phyloP scores from a whole-genome alignment of 805 yeast genomes.

The Pichia eremophila region DNA sequence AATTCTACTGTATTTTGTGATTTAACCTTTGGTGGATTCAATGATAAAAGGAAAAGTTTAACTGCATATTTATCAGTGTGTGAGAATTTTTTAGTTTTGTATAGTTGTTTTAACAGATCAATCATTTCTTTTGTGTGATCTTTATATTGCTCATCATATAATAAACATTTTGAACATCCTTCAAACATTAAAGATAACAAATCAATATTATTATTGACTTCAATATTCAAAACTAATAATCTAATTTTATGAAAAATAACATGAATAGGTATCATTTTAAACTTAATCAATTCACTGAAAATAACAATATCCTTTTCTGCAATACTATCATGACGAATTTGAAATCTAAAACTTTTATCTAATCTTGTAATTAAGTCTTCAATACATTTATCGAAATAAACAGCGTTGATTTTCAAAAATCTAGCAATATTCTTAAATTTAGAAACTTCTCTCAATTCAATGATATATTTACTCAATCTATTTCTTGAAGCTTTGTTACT shows the following conservation, averaged over 20 bases:
- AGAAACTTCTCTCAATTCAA: constrained; percentile 37
- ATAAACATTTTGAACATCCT: constrained; percentile 56
- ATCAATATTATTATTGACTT: constrained; percentile 54
- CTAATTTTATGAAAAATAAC: constrained; percentile 66
- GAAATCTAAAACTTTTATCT: constrained; percentile 53
- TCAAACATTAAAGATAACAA: constrained; percentile 64
- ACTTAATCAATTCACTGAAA: constrained; percentile 68
- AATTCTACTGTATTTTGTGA: constrained; percentile 19
- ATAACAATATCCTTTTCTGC: constrained; percentile 52
- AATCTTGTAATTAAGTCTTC: constrained; percentile 44
- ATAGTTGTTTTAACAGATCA: constrained; percentile 40
- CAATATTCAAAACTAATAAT: constrained; percentile 41
- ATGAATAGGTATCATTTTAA: constrained; percentile 62
- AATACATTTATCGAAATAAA: constrained; percentile 38
- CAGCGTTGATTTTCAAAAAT: constrained; percentile 54
- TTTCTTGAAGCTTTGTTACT: constrained; percentile 67
- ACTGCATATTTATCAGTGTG: constrained; percentile 51
- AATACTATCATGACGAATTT: constrained; percentile 42
- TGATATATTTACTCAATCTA: constrained; percentile 47
- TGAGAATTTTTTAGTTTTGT: constrained; percentile 39
- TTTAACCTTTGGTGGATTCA: constrained; percentile 46
- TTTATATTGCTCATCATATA: constrained; percentile 46
- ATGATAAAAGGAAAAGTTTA: constrained; percentile 41
- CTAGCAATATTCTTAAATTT: constrained; percentile 48
- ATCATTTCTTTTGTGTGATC: constrained; percentile 58